Conservation (phyloP, 2,329 filamentous ascomycete genomes). For the Aspergillus ochraceus region DNA sequence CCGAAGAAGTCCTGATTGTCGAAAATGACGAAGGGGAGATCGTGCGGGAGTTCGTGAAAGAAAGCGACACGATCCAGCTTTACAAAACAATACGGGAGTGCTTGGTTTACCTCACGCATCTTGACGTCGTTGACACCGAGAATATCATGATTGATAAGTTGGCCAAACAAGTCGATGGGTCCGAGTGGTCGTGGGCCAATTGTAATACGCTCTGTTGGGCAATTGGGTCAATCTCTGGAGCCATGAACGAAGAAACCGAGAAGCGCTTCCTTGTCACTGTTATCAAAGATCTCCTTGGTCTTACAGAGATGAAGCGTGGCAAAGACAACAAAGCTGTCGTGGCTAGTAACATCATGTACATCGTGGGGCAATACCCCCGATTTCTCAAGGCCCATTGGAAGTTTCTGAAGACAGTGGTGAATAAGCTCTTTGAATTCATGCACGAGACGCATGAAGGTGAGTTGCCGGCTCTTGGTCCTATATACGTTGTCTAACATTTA, state of each 20-base stretch:
- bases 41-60: conserved; percentile 97
- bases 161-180: conserved; percentile 87
- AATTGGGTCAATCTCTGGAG: conserved; percentile 95
- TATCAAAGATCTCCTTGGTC: conserved; percentile 93
- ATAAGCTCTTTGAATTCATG: conserved; percentile 99
- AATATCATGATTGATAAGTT: conserved; percentile 99
- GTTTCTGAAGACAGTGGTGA: conserved; percentile 98
- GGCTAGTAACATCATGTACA: conserved; percentile 99
- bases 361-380: conserved; percentile 96
- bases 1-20: conserved; percentile 97
- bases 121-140: conserved; percentile 96
- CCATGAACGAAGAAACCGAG: conserved; percentile 99
- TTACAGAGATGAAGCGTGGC: conserved; percentile 98
- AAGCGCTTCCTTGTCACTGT: conserved; percentile 98
- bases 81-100: conserved; percentile 99
- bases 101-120: conserved; percentile 92
- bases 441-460: conserved; percentile 96
- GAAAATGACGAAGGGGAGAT: conserved; percentile 99
- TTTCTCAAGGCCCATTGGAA: conserved; percentile 99
- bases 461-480: conserved; percentile 22
- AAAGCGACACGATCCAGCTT: conserved; percentile 96
- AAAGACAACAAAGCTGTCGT: conserved; percentile 99
- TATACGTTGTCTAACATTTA: conserved; percentile 29
- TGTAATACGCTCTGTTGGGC: conserved; percentile 99
- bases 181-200: conserved; percentile 99